Base-by-base conservation (phyloP, 495 filamentous ascomycete genomes). In the Daldinia grandis region DNA sequence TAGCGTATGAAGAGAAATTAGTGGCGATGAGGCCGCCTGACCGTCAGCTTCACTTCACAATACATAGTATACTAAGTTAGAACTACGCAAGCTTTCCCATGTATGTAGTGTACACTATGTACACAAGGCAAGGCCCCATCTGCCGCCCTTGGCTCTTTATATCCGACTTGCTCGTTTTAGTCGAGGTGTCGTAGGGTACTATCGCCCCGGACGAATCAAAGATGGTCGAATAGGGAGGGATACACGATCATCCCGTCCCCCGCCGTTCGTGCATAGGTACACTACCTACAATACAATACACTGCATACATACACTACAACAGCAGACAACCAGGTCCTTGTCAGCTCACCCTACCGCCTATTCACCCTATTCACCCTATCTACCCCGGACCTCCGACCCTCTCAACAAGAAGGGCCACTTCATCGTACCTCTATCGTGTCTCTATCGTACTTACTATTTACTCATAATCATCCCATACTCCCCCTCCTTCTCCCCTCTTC, bases 61-160 rank as follows among this genome's bases (percentile, higher is more conserved):
- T 35, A 33, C 30, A 31, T 31, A 1, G 19, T 15, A 5, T 9
- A 40, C 37, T n/a, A 51, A 1, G 10, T 51, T 28, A 55, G 15
- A 28, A 55, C 51, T 19, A 55, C 28, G 51, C 51, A 55, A 55
- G 28, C 28, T n/a, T 55, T 49, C 58, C n/a, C n/a, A n/a, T n/a
- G n/a, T n/a, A n/a, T n/a, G n/a, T n/a, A n/a, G n/a, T n/a, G n/a
- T n/a, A n/a, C n/a, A n/a, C n/a, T 12, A 33, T 0, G 31, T 33
- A 30, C 28, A 30, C 21, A 44, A 60, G 59, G 54, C 33, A 58
- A 66, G 56, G 63, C 64, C 28, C 14, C 58, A 73, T 69, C 70
- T 73, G 65, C 70, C 70, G 70, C 65, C 64, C 70, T 73, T 73
- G 70, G 70, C 70, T 58, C 40, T 62, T 28, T 67, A 64, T 59